A percentile compares a stretch with the other conserved stretches of the same genome.
Conservation (phyloP, 371 early-diverging fungal genomes). For the Mucor circinelloides region DNA sequence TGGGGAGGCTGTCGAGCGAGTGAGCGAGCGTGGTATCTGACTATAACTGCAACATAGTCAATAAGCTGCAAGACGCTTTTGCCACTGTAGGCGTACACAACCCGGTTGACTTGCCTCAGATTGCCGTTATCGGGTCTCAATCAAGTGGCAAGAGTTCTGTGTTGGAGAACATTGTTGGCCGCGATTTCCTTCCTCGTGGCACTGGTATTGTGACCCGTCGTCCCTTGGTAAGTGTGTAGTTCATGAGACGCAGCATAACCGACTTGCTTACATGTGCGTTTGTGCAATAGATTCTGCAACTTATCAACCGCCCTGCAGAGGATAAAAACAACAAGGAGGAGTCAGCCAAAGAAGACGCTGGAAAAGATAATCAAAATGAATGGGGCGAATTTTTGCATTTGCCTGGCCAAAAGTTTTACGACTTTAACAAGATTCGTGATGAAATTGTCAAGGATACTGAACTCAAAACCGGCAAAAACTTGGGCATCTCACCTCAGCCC, state of each 20-base stretch:
- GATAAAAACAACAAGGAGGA: constrained; percentile 19
- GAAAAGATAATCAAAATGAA: constrained; percentile 74
- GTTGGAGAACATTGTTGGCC: constrained; percentile 98
- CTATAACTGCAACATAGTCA: constrained; percentile 47
- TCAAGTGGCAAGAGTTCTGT: constrained; percentile 99
- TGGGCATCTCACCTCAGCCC: constrained; percentile 91
- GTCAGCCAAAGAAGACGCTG: background rate
- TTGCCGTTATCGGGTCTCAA: constrained; percentile 98
- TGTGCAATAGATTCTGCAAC: constrained; percentile 83
- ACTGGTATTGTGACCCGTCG: constrained; percentile 95
- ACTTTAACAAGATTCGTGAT: constrained; percentile 94
- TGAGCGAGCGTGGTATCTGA: background rate
- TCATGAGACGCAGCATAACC: background rate
- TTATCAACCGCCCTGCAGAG: constrained; percentile 86
- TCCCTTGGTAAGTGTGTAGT: constrained; percentile 71
- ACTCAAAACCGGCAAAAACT: constrained; percentile 88
- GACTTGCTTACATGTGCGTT: background rate
- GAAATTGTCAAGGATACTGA: constrained; percentile 95
- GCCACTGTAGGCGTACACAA: constrained; percentile 94
- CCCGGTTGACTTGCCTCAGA: constrained; percentile 98
- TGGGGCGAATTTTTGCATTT: constrained; percentile 98
- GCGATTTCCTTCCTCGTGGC: constrained; percentile 98
- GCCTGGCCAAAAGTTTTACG: constrained; percentile 89
- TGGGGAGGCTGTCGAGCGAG: background rate
- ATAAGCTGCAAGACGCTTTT: constrained; percentile 97